These are phyloP conservation scores for Neopestalotiopsis sp. DNA, from an alignment of 2,329 filamentous ascomycete species.

Conservation along the genomic window DNA sequence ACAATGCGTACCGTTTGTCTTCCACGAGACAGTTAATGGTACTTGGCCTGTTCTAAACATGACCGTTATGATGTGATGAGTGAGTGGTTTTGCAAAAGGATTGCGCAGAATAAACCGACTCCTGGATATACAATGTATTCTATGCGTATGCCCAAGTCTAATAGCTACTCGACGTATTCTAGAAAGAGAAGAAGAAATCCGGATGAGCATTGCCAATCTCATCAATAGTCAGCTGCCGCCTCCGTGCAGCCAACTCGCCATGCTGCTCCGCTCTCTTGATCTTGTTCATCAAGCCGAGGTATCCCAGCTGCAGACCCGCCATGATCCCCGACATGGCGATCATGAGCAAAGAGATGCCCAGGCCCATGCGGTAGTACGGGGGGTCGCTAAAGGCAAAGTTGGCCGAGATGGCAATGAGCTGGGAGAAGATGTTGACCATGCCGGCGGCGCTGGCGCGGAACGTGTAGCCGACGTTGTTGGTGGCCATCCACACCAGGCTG, in stretches of 20 bases:
- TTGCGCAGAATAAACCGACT: too few species aligned
- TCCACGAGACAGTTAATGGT: not conserved
- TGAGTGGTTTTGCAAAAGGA: too few species aligned
- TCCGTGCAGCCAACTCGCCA: constrained; percentile 2
- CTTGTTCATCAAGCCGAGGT: constrained; percentile 16
- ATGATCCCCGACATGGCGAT: constrained; percentile 17
- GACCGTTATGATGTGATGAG: too few species aligned
- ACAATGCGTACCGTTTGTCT: not conserved
- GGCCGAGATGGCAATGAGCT: constrained; percentile 25
- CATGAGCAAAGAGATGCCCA: constrained; percentile 18
- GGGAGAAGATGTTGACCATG: constrained; percentile 17
- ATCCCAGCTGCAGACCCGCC: constrained; percentile 1
- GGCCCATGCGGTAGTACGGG: constrained; percentile 15
- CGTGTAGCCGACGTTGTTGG: constrained; percentile 31
- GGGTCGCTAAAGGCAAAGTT: constrained; percentile 15
- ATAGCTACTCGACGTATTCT: not conserved
- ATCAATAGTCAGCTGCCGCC: constrained; percentile 15
- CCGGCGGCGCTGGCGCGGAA: constrained; percentile 21
- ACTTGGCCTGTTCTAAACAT: too few species aligned
- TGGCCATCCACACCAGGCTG: constrained; percentile 29
- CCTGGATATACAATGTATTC: too few species aligned
- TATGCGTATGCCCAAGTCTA: not conserved
- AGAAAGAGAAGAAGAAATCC: constrained; percentile 20
- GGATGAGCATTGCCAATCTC: constrained; percentile 21
- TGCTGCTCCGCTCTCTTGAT: constrained; percentile 17